These are phyloP conservation scores for Amanita phalloides DNA, from an alignment of 768 basidiomycete species.

Conservation along the genomic window DNA sequence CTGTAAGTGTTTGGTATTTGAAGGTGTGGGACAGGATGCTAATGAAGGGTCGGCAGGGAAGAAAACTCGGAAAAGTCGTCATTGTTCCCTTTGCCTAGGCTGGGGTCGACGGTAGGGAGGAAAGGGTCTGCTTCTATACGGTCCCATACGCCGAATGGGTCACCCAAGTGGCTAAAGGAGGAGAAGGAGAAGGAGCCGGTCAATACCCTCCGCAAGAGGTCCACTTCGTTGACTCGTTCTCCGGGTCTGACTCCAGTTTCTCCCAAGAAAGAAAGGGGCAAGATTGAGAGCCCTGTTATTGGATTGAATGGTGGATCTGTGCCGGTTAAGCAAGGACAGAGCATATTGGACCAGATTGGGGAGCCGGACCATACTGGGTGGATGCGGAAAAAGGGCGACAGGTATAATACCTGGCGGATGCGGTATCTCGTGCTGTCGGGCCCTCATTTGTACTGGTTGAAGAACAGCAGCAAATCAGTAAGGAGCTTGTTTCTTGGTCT, in stretches of 20 bases:
- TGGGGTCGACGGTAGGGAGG: constrained; percentile 34
- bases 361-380: constrained; percentile 84
- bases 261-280: neutral
- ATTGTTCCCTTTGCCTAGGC: constrained; percentile 36
- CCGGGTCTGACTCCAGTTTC: constrained; percentile 10
- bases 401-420: constrained; percentile 87
- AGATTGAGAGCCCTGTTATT: constrained; percentile 2
- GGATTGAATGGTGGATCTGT: constrained; percentile 4
- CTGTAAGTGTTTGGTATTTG: constrained; percentile 30
- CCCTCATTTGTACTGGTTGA: constrained; percentile 79
- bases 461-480: constrained; percentile 55
- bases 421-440: constrained; percentile 93
- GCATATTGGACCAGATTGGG: constrained; percentile 85
- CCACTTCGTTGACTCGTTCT: constrained; percentile 17
- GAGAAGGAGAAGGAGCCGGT: constrained; percentile 9
- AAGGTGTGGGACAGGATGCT: neutral
- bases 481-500: constrained; percentile 13
- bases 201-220: constrained; percentile 46
- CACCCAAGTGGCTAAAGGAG: constrained; percentile 13
- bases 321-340: constrained; percentile 46
- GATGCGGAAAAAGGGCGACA: constrained; percentile 93
- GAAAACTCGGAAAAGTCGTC: constrained; percentile 33
- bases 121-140: constrained; percentile 30
- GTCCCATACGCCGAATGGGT: constrained; percentile 21
- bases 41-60: constrained; percentile 14